Percentiles rank a stretch among this genome's conserved stretches.
phyloP scores from a whole-genome alignment of 352 stramenopile genomes.

The Phytophthora agathidicida region DNA sequence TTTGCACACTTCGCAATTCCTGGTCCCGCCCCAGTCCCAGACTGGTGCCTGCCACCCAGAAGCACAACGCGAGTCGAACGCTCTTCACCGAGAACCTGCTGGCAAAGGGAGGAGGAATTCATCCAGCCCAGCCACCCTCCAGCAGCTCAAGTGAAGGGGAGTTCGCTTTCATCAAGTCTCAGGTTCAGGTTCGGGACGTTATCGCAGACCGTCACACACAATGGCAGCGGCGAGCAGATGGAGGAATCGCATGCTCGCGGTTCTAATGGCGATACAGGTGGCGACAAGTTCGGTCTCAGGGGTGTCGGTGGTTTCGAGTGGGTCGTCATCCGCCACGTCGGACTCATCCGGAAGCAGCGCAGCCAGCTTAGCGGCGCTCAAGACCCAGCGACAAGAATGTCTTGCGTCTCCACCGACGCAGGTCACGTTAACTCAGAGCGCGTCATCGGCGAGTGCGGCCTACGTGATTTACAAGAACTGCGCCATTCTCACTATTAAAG shows the following conservation, averaged over 20 bases:
- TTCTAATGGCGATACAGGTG: conserved; percentile 18
- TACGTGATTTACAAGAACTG: conserved; percentile 43
- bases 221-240: conserved; percentile 15
- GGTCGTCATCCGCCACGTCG: neutral
- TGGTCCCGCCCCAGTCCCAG: conserved; percentile 11
- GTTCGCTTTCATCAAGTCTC: conserved; percentile 5
- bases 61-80: conserved; percentile 19
- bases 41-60: too few species aligned
- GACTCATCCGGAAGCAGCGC: conserved; percentile 5
- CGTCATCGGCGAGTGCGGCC: conserved; percentile 21
- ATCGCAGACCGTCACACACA: conserved; percentile 6
- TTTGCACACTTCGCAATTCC: conserved; percentile 15
- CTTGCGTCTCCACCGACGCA: conserved; percentile 26
- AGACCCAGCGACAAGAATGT: conserved; percentile 31
- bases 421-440: conserved; percentile 32
- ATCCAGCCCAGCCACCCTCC: too few species aligned
- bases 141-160: conserved; percentile 3
- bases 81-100: conserved; percentile 30
- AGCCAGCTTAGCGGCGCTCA: conserved; percentile 29
- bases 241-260: conserved; percentile 5
- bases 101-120: neutral
- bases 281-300: neutral
- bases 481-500: conserved; percentile 31
- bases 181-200: conserved; percentile 4
- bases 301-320: neutral